Evolutionary conservation across 2,329 filamentous ascomycete species (phyloP), one percentile per base, ranked within the genome.

Genomic region (Emydomyces testavorans): DNA sequence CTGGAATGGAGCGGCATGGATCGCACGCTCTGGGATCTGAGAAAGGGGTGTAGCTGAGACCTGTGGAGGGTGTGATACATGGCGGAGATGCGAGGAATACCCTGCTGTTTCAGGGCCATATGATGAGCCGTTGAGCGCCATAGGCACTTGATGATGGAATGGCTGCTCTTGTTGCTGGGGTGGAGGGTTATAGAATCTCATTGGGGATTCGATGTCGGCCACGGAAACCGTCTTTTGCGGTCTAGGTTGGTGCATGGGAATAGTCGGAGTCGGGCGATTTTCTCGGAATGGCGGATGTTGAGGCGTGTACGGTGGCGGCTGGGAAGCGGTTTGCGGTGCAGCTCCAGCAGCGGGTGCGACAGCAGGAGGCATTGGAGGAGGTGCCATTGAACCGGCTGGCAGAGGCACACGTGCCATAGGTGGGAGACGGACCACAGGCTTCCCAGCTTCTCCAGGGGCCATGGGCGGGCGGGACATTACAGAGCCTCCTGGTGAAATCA

Each of bases 221-320:
- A 96, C 80, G 7, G 89, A 95, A 26, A 96, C 86, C 4, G 88
- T 76, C 72, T 96, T 96, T 65, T 96, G 89, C 6, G 92, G 90
- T 45, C 86, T 83, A 49, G 92, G 92, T 63, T 96, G 92, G 62
- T 96, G 86, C 80, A 96, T 94, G 0, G 87, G 77, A 15, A 80
- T 74, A 8, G 49, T 43, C 35, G 75, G 73, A 15, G 69, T 71
- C 37, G 75, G 73, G 56, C 77, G 79, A 55, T 76, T 79, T 61
- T 80, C 78, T 43, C 75, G 73, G 61, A 72, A 78, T 1, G 72
- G 64, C 6, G 75, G 74, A 53, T 75, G 73, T 54, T 75, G 73
- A 40, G 73, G 67, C 37, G 72, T 70, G 51, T 73, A 76, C 4
- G 77, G 55, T 77, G 70, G 36, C 69, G 64, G 54, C 63, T 71